A percentile compares a stretch with the other conserved stretches of the same genome.
These are phyloP conservation scores for Marasmius tenuissimus DNA, from an alignment of 1,284 basidiomycete species.

Conservation along the genomic window DNA sequence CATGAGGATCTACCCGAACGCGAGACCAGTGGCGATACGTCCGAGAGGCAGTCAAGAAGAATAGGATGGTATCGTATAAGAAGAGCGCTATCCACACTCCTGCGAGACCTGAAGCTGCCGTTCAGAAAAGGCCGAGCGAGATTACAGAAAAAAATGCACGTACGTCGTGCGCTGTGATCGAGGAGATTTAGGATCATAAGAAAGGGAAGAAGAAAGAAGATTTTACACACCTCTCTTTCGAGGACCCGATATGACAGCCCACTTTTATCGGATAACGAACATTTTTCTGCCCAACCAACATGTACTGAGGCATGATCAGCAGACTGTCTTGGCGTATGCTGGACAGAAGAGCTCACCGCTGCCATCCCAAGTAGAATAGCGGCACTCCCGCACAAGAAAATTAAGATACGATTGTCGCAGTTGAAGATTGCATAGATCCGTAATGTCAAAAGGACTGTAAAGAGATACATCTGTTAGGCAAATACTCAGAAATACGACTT, in stretches of 20 bases:
- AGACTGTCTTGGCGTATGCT: not conserved
- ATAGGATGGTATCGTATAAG: not conserved
- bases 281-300: not conserved
- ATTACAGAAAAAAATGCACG: not conserved
- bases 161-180: not conserved
- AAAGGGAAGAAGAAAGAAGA: not conserved
- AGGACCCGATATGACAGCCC: not conserved
- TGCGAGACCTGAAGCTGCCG: not conserved
- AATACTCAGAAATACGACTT: not conserved
- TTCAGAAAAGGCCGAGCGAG: not conserved
- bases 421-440: not conserved
- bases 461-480: not conserved
- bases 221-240: not conserved
- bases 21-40: not conserved
- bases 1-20: not conserved
- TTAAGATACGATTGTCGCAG: not conserved
- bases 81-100: not conserved
- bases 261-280: not conserved
- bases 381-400: not conserved
- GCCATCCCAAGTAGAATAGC: not conserved
- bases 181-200: too few relatives aligned
- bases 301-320: not conserved
- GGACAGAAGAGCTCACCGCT: not conserved
- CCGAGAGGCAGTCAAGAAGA: not conserved
- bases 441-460: not conserved